These are phyloP conservation scores for Orbilia quercus DNA, from an alignment of 2,329 filamentous ascomycete species.

Conservation along the genomic window DNA sequence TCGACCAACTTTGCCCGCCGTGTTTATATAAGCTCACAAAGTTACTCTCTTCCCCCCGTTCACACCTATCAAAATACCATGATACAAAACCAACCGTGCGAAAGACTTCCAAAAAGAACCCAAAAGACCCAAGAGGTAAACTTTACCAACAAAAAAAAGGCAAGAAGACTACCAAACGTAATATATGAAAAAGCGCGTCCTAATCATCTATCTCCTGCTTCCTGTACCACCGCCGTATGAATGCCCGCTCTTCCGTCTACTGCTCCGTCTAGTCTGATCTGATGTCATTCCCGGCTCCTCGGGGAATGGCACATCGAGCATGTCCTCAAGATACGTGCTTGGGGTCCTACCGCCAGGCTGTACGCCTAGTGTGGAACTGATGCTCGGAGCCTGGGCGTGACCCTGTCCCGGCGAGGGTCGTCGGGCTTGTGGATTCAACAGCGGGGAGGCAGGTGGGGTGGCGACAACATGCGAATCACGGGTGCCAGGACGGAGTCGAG, in stretches of 20 bases:
- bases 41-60: constrained; percentile 10
- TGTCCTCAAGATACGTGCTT: constrained; percentile 88
- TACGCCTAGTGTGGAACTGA: constrained; percentile 69
- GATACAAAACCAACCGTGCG: no score
- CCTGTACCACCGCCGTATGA: constrained; percentile 32
- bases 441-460: constrained; percentile 58
- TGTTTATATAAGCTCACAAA: not conserved
- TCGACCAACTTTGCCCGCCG: not conserved
- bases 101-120: constrained; percentile 20
- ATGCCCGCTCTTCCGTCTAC: constrained; percentile 43
- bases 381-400: constrained; percentile 47
- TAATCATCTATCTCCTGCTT: constrained; percentile 37
- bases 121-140: constrained; percentile 18
- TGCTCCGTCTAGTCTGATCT: constrained; percentile 46
- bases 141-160: constrained; percentile 22
- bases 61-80: constrained; percentile 11
- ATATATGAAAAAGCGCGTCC: constrained; percentile 2
- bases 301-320: constrained; percentile 71
- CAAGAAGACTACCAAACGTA: constrained; percentile 15
- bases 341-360: constrained; percentile 79
- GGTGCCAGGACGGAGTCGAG: constrained; percentile 57
- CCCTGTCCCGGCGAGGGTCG: constrained; percentile 57
- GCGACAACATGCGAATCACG: constrained; percentile 56
- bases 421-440: constrained; percentile 58
- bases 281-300: constrained; percentile 66